Conservation (phyloP, 257 asterid species). For the Ligustrum vulgare region DNA sequence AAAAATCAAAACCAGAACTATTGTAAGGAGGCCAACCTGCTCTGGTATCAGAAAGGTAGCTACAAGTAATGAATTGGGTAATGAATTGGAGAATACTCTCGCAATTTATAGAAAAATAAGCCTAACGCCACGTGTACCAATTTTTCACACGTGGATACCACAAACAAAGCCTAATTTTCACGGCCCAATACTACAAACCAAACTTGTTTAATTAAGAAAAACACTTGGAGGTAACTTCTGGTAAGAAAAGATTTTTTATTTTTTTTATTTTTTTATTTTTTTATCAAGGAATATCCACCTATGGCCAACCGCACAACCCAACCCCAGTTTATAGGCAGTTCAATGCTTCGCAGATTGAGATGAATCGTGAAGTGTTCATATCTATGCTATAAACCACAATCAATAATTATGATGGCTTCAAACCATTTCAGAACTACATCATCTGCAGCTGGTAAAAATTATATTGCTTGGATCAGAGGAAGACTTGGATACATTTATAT, state of each 20-base stretch:
- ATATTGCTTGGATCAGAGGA: slow-evolving; percentile 22
- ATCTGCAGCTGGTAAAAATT: slow-evolving; percentile 50
- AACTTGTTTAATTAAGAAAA: not conserved
- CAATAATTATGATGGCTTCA: slow-evolving; percentile 34
- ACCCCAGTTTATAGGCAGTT: slow-evolving; percentile 32
- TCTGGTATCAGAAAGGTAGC: not conserved
- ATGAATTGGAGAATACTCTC: not conserved
- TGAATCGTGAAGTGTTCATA: slow-evolving; percentile 34
- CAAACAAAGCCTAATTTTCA: not conserved
- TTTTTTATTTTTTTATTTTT: no score
- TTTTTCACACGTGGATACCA: not conserved
- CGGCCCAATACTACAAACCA: not conserved
- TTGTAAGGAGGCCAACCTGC: not conserved
- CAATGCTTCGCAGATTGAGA: not conserved
- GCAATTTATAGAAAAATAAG: slow-evolving; percentile 11
- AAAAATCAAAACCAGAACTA: not conserved
- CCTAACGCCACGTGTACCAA: not conserved
- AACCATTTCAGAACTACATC: slow-evolving; percentile 27
- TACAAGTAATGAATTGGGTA: slow-evolving; percentile 1
- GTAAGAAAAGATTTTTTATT: not conserved
- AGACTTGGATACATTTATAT: slow-evolving; percentile 25
- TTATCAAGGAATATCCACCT: not conserved
- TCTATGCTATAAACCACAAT: slow-evolving; percentile 26
- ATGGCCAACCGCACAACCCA: slow-evolving; percentile 7
- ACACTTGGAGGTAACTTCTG: slow-evolving; percentile 19